These are phyloP conservation scores for Panicum hallii DNA, from an alignment of 202 grass and related monocot species.

Conservation along the genomic window DNA sequence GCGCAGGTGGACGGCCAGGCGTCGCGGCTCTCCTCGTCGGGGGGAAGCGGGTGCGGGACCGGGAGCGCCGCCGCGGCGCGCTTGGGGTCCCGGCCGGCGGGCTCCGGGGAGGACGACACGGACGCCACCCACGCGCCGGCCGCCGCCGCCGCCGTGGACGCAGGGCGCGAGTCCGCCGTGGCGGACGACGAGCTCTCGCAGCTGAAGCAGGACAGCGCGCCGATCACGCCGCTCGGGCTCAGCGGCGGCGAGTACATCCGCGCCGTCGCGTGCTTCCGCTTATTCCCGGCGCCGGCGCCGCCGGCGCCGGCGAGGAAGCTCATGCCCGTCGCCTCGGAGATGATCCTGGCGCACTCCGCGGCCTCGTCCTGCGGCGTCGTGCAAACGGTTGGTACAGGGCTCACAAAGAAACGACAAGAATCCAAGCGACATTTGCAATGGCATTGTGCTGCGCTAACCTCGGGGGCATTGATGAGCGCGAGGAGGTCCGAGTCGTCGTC, in stretches of 20 bases:
- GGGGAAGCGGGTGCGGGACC: conserved; percentile 4
- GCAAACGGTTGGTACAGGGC: not conserved
- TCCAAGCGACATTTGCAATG: not conserved
- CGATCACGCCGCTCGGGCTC: conserved; percentile 76
- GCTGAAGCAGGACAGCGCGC: conserved; percentile 68
- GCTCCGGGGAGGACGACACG: conserved; percentile 54
- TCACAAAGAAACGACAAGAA: not conserved
- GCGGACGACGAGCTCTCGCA: conserved; percentile 62
- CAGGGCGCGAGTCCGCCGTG: conserved; percentile 33
- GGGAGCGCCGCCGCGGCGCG: conserved; percentile 15
- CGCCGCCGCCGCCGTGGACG: conserved; percentile 9
- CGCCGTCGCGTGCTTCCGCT: conserved; percentile 55
- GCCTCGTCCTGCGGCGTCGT: conserved; percentile 52
- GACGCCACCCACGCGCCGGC: conserved; percentile 21
- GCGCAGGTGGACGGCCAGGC: conserved; percentile 46
- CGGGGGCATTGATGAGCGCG: conserved; percentile 54
- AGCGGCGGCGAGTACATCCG: conserved; percentile 52
- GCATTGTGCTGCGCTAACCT: conserved; percentile 50
- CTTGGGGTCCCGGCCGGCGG: conserved; percentile 44
- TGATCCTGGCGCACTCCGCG: conserved; percentile 62
- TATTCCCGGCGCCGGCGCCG: conserved; percentile 18
- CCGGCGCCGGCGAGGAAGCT: conserved; percentile 14
- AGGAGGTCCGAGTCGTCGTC: conserved; percentile 39
- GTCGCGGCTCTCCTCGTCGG: conserved; percentile 50
- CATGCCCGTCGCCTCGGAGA: conserved; percentile 39